Evolutionary conservation across 1,139 yeast species (phyloP), one percentile per base, ranked within the genome.

Genomic region (Yamadazyma pseudoaaseri): DNA sequence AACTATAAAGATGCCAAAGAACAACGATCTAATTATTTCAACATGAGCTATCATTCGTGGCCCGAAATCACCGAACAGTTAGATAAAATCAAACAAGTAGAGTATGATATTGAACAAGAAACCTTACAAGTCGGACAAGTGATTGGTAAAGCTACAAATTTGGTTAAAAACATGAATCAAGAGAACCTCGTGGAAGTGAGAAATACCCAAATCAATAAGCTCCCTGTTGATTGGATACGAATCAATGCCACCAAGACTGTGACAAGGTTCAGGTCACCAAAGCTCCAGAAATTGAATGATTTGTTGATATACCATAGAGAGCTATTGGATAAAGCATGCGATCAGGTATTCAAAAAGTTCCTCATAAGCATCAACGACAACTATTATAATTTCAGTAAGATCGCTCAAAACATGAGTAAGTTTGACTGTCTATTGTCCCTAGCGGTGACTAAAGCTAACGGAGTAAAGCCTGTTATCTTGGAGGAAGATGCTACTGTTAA

Each of bases 391-490:
- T 62, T 89, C 27, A 68, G 77, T 14, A 56, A 55, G 14, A 56
- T 85, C 1, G 72, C 86, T 14, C 54, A 58, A 3, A 59, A 70
- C 8, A 44, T 90, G 8, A 78, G 94, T 0, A 60, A 58, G 1
- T 67, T 87, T 40, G 98, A 92, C 55, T 84, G 95, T 48, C 60
- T 89, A 3, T 52, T 84, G 26, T 84, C 97, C 0, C 57, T 92
- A 17, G 76, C 82, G 0, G 73, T 85, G 4, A 57, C 76, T 2
- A 45, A 55, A 9, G 57, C 70, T 0, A 66, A 67, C 12, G 82
- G 80, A 44, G 58, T 62, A 3, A 69, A 73, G 36, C 96, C 97
- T 0, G 52, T 44, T 2, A 65, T 84, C 34, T 71, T 52, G 2
- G 49, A 72, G 3, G 79, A 77, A 33, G 54, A 57, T 5, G 81